Evolutionary conservation across 768 basidiomycete species (phyloP).

Genomic region (Trametes coccinea): DNA sequence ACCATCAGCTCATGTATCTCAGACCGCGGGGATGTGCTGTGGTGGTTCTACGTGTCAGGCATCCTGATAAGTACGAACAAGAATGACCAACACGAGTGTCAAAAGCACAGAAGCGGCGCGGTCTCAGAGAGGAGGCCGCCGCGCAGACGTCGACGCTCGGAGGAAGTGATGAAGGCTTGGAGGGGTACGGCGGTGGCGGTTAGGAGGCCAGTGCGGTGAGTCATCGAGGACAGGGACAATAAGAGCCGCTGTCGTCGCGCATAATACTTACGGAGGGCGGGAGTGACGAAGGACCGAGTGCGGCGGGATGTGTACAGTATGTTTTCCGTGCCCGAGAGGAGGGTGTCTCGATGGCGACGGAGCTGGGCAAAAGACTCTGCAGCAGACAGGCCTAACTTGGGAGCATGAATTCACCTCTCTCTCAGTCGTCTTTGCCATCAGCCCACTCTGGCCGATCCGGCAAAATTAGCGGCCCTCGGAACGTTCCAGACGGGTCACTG

Average conservation of each 20-base stretch:
- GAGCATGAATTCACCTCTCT: too few relatives aligned
- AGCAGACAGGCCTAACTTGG: background rate
- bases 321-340: background rate
- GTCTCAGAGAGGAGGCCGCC: conserved; percentile 3
- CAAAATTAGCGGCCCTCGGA: background rate
- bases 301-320: background rate
- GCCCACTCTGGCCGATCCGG: background rate
- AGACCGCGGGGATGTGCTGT: background rate
- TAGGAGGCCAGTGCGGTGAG: background rate
- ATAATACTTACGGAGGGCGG: background rate
- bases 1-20: background rate
- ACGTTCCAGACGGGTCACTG: background rate
- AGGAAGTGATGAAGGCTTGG: conserved; percentile 2
- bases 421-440: too few relatives aligned
- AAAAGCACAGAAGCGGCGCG: background rate
- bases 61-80: too few relatives aligned
- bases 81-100: too few relatives aligned
- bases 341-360: background rate
- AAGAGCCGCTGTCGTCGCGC: background rate
- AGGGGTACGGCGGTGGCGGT: background rate
- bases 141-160: background rate
- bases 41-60: too few relatives aligned
- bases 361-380: background rate
- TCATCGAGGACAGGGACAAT: background rate
- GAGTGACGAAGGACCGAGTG: background rate